Base-by-base conservation (phyloP, 768 basidiomycete species). In the Thelephora ganbajun region DNA sequence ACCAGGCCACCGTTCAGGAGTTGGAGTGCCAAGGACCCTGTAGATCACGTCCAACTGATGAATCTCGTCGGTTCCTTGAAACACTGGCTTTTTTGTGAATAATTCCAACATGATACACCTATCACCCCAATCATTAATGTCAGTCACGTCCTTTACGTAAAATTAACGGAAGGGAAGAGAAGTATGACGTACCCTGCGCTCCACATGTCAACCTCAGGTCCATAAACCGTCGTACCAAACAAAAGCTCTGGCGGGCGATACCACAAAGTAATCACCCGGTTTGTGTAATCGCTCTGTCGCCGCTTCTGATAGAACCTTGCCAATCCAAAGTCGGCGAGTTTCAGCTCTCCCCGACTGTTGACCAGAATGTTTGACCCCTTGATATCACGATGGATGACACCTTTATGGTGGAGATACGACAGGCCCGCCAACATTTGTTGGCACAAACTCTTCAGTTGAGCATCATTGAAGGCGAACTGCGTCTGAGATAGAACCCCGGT, bases 101-200 rank as follows among this genome's bases (percentile, higher is more conserved):
- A 99, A 71, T 63, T 99, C 96, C 41, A 99, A 77, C 84, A 98
- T 97, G 56, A 99, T 99, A 63, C 96, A 98, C 39, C 93, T 98
- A 47, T 52, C 43, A 43, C 37, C 26, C 26, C 1, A 3, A 19
- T 19, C n/a, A 39, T 35, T 44, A 30, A 52, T 50, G 46, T 46
- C 16, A 35, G 35, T 48, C 34, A 5, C 5, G 33, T 41, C 14
- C 16, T 42, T n/a, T 20, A 18, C 12, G 23, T 43, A 9, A 35
- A 45, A 41, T n/a, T n/a, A n/a, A n/a, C n/a, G n/a, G n/a, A n/a
- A n/a, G n/a, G 26, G 22, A 46, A 11, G 48, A 41, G 22, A 44
- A 33, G 34, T 33, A 11, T 35, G 30, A 65, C 74, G 55, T 66
- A 94, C 91, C 96, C 96, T 36, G 96, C 96, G 62, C 91, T 94